These are phyloP conservation scores for Oryza punctata DNA, from an alignment of 176 grass and related monocot genomes.

Conservation along the genomic window DNA sequence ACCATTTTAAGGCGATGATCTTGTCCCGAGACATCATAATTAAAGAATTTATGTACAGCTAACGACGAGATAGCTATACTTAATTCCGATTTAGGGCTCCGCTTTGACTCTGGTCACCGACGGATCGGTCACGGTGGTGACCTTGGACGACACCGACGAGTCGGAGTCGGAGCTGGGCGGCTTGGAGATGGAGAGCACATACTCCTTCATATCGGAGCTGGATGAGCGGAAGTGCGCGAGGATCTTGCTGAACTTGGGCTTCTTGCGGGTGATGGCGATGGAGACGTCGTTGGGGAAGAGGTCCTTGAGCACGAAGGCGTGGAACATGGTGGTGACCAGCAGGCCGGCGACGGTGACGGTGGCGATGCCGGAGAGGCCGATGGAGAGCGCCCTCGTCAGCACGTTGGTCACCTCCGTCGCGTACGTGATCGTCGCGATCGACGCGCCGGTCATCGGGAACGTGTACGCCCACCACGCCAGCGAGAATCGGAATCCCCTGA, in stretches of 20 bases:
- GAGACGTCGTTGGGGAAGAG: slow-evolving; percentile 97
- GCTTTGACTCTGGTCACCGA: slow-evolving; percentile 20
- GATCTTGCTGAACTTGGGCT: slow-evolving; percentile 81
- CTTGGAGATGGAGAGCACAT: slow-evolving; percentile 53
- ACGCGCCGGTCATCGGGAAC: slow-evolving; percentile 84
- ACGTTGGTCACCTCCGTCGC: slow-evolving; percentile 69
- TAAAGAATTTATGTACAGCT: slow-evolving; percentile 37
- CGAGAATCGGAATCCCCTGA: slow-evolving; percentile 90
- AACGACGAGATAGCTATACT: slow-evolving; percentile 6
- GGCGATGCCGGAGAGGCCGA: slow-evolving; percentile 75
- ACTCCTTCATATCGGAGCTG: slow-evolving; percentile 70
- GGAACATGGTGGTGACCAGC: slow-evolving; percentile 73
- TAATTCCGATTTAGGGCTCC: slow-evolving; percentile 14
- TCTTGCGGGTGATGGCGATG: slow-evolving; percentile 79
- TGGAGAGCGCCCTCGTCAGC: slow-evolving; percentile 56
- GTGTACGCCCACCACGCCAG: slow-evolving; percentile 99
- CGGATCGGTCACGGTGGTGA: neutral
- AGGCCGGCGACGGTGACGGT: slow-evolving; percentile 75
- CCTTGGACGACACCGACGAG: neutral
- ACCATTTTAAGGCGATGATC: neutral
- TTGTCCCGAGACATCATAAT: neutral
- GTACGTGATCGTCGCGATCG: slow-evolving; percentile 81
- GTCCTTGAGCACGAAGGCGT: slow-evolving; percentile 79
- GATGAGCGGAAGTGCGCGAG: slow-evolving; percentile 69
- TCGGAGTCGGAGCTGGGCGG: neutral